A percentile compares a stretch with the other conserved stretches of the same genome.
Evolutionary conservation across 208 protist species (phyloP).

Genomic region (Wallacemonas rigidus): DNA sequence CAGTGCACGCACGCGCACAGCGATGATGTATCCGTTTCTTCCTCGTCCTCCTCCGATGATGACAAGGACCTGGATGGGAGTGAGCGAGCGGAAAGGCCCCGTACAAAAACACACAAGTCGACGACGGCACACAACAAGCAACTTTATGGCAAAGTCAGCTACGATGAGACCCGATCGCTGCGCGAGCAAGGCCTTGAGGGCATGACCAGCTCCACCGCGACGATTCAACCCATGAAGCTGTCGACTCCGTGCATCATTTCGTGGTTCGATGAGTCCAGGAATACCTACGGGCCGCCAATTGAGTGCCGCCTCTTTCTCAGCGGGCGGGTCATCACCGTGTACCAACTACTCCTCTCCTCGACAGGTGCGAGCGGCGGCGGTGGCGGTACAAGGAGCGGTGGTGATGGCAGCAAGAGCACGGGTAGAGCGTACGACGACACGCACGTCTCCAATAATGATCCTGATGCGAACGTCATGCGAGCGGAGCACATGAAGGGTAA

Average conservation of each 20-base stretch:
- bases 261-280: slow-evolving; percentile 34
- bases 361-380: slow-evolving; percentile 5
- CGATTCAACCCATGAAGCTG: slow-evolving; percentile 33
- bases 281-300: slow-evolving; percentile 24
- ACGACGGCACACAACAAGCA: neutral
- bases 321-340: slow-evolving; percentile 37
- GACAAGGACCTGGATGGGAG: neutral
- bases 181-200: slow-evolving; percentile 40
- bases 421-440: neutral
- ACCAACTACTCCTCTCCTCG: slow-evolving; percentile 31
- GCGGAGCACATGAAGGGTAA: slow-evolving; percentile 33
- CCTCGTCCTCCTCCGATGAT: neutral
- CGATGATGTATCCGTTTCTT: too few species aligned
- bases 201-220: slow-evolving; percentile 30
- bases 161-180: slow-evolving; percentile 11
- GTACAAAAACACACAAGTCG: too few species aligned
- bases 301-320: slow-evolving; percentile 41
- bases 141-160: slow-evolving; percentile 4
- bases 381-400: neutral
- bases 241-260: slow-evolving; percentile 30
- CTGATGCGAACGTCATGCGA: slow-evolving; percentile 16
- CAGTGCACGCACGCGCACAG: neutral
- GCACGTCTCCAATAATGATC: slow-evolving; percentile 7
- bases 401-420: neutral
- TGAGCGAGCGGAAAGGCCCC: too few species aligned